Evolutionary conservation across 2,329 filamentous ascomycete genomes (phyloP), one percentile per base, ranked within the genome.

Genomic region (Trichoderma sp.): DNA sequence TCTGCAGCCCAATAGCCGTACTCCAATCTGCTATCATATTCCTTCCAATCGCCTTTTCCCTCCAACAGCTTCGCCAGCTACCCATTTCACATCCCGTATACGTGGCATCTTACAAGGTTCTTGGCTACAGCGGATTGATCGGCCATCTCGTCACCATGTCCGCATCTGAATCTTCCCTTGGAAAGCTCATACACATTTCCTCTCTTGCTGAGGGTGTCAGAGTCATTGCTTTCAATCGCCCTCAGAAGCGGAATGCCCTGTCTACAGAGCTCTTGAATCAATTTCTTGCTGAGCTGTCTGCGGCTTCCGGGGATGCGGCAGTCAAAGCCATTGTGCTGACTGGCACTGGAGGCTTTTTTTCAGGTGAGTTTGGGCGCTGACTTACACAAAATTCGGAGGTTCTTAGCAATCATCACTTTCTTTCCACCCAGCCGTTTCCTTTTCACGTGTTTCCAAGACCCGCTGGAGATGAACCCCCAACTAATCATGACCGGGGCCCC

Each of bases 201-300:
- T 72, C 73, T 32, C 72, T 71, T 30, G 56, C 58, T 26, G 66
- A 76, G 26, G 80, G 79, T 59, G 80, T 87, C 30, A 79, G 83
- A 37, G 74, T 86, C 32, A 73, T 89, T 68, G 81, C 82, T 16
- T 76, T 88, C 70, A 85, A 86, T 76, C 81, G 87, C 3, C 86
- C 85, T 2, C 79, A 81, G 56, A 88, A 89, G 75, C 81, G 85
- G 67, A 89, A 89, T 79, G 86, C 87, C 11, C 82, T 89, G 68
- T 88, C 85, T 2, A 79, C 81, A 66, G 75, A 76, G 58, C 83
- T 88, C 78, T 83, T 86, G 71, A 73, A 75, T 68, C 79, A 86
- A 58, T 76, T 87, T 5, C 74, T 82, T 18, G 70, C 60, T 11
- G 72, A 74, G 61, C 74, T 79, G 43, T 72, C 59, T 59, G 66